These are phyloP conservation scores for Acanthamoeba polyphaga DNA, from an alignment of 208 protist genomes.

Conservation along the genomic window DNA sequence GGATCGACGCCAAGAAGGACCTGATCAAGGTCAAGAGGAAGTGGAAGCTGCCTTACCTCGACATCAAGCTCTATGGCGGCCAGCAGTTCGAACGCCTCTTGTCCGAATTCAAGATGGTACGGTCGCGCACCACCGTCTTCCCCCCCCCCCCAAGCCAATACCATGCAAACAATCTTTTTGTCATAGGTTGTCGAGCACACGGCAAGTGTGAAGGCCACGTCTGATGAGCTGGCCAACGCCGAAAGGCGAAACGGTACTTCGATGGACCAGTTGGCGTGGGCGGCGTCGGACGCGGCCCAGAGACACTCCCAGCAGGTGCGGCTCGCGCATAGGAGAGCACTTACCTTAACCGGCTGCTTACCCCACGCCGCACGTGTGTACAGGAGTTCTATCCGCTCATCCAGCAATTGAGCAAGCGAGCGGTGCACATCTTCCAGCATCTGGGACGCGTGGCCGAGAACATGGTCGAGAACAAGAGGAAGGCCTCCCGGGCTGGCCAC, in stretches of 20 bases:
- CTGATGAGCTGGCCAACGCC: slow-evolving; percentile 86
- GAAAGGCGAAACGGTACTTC: slow-evolving; percentile 79
- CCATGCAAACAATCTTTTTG: background rate
- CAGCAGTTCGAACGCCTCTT: slow-evolving; percentile 88
- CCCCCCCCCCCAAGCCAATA: no score
- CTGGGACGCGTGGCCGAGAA: slow-evolving; percentile 77
- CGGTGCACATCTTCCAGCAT: slow-evolving; percentile 85
- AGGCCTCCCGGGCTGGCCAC: background rate
- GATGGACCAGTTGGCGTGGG: slow-evolving; percentile 83
- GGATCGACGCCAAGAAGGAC: slow-evolving; percentile 79
- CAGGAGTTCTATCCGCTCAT: slow-evolving; percentile 62
- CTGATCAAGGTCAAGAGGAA: slow-evolving; percentile 82
- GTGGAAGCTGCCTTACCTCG: slow-evolving; percentile 82
- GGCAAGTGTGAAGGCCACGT: slow-evolving; percentile 72
- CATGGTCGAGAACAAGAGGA: slow-evolving; percentile 76
- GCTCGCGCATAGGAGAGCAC: background rate
- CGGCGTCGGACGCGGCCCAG: slow-evolving; percentile 81
- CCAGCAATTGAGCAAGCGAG: slow-evolving; percentile 46
- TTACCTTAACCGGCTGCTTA: background rate
- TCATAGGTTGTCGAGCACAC: slow-evolving; percentile 76
- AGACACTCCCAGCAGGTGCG: slow-evolving; percentile 81
- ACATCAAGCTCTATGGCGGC: slow-evolving; percentile 86
- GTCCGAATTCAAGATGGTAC: slow-evolving; percentile 83
- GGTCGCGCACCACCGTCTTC: no score
- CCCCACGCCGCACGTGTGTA: no score